Conservation (phyloP, 2,329 filamentous ascomycete species). For the Dactylellina leptospora region DNA sequence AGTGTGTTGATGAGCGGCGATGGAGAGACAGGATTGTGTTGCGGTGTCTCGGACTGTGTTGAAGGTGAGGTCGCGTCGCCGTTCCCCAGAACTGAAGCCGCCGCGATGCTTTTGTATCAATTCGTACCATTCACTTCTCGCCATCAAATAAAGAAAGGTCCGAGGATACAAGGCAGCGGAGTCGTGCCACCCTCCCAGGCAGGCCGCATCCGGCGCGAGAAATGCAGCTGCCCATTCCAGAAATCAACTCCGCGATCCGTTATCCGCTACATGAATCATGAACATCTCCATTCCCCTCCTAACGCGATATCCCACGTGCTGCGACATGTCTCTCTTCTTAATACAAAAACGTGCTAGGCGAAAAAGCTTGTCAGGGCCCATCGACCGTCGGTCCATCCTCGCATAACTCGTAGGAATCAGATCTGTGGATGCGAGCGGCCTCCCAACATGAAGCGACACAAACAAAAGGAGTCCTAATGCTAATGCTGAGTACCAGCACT, state of each 20-base stretch:
- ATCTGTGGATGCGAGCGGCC: neutral
- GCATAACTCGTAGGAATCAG: neutral
- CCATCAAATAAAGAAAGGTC: neutral
- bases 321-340: no score
- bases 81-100: no score
- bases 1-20: conserved; percentile 18
- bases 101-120: no score
- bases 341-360: neutral
- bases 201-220: neutral
- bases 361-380: neutral
- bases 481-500: no score
- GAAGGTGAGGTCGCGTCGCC: conserved; percentile 31
- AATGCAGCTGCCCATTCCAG: conserved; percentile 7
- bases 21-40: conserved; percentile 29
- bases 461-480: no score
- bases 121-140: no score
- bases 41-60: conserved; percentile 6
- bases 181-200: neutral
- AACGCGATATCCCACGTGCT: neutral
- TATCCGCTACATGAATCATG: neutral
- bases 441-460: no score
- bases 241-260: no score
- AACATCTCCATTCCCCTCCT: neutral
- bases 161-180: neutral
- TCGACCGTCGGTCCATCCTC: neutral